Evolutionary conservation across 257 asterid genomes (phyloP), one percentile per base, ranked within the genome.

Genomic region (Avicennia marina): DNA sequence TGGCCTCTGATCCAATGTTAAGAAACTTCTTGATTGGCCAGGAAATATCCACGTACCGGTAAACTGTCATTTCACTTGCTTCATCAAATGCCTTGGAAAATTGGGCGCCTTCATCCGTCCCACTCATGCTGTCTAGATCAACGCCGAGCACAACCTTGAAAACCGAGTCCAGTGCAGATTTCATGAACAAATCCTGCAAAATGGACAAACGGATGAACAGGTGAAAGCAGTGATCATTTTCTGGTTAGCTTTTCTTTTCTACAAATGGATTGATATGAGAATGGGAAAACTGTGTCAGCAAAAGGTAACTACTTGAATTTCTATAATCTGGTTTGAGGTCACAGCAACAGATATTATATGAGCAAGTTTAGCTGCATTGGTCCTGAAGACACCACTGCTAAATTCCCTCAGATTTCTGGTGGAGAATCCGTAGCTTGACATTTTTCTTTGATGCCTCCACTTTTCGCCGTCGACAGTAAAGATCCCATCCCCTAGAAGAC

Each of bases 401-500:
- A 78, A 83, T 2, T 83, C 84, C 71, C 78, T 75, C 63, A 83
- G 69, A 68, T 71, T 67, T 65, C 76, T 70, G 0, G 86, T 78
- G 13, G 94, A 84, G 73, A 84, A 84, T 26, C 78, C 94, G 17
- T 78, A 72, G 68, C 94, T 84, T 4, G 86, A 72, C 62, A 74
- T 67, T 69, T 78, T 84, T 60, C 89, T 58, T 40, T 84, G 94
- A n/a, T 71, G 81, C 4, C 78, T 71, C 93, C 88, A 83, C 60
- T 31, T 75, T 6, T 80, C 86, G 9, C 87, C 87, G 4, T 80
- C 93, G 15, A 83, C 93, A 0, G 75, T 71, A 33, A 83, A 83
- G 52, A 83, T 83, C 48, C 93, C 93, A 24, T 83, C 93, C 1
- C 93, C 93, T 19, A 83, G 63, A 29, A 80, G 85, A 56, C 68